These are phyloP conservation scores for Collariella sp. DNA, from an alignment of 495 filamentous ascomycete species.

Conservation along the genomic window DNA sequence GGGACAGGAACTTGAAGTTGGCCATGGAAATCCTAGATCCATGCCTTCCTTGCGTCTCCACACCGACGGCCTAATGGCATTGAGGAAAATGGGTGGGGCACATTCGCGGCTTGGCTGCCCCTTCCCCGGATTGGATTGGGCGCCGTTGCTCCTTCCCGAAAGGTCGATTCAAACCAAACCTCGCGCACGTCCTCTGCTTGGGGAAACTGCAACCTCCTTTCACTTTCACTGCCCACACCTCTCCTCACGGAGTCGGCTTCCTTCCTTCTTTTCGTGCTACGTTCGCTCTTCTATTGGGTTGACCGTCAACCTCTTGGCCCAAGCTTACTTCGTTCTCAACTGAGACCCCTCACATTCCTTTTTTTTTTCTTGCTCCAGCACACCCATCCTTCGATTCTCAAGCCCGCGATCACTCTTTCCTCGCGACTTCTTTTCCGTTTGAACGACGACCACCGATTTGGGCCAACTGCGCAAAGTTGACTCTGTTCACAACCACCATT, in stretches of 20 bases:
- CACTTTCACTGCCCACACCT: not conserved
- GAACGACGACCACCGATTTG: not conserved
- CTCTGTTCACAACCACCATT: not conserved
- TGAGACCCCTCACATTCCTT: conserved; percentile 11
- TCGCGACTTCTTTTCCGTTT: not conserved
- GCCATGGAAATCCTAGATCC: too few relatives aligned
- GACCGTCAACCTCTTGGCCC: not conserved
- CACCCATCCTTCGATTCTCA: conserved; percentile 3
- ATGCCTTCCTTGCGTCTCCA: too few relatives aligned
- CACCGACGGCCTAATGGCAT: not conserved
- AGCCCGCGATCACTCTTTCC: conserved; percentile 10
- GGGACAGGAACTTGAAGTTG: too few relatives aligned
- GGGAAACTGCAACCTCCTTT: not conserved
- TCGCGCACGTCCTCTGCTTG: not conserved
- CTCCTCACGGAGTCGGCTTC: conserved; percentile 8
- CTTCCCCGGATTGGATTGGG: not conserved
- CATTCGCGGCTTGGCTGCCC: not conserved
- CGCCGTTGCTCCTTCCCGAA: not conserved
- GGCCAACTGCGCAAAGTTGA: not conserved
- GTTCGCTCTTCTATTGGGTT: not conserved
- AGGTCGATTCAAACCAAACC: conserved; percentile 7
- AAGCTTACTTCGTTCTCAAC: not conserved
- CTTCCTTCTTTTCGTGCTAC: not conserved
- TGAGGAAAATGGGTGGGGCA: not conserved
- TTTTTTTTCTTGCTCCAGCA: not conserved